Conservation (phyloP, 2,329 filamentous ascomycete species). For the Ceratocystis papillata region DNA sequence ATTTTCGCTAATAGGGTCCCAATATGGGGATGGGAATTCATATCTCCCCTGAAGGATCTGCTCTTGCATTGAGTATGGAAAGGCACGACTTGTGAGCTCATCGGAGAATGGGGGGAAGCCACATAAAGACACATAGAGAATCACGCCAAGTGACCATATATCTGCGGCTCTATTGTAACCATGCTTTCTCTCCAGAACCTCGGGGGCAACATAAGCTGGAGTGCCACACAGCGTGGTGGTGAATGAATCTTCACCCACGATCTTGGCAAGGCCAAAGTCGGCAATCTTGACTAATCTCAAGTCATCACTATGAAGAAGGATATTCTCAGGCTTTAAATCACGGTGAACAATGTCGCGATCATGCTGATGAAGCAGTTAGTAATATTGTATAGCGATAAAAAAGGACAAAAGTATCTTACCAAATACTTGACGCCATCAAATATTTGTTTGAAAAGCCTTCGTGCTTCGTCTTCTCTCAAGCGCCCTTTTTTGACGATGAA, state of each 20-base stretch:
- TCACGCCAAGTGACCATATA: constrained; percentile 93
- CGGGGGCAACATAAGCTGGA: constrained; percentile 93
- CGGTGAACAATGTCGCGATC: constrained; percentile 95
- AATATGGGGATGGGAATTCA: constrained; percentile 93
- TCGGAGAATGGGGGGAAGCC: constrained; percentile 96
- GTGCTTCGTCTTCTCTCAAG: constrained; percentile 69
- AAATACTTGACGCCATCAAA: constrained; percentile 93
- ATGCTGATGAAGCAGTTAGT: constrained; percentile 47
- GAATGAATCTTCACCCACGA: constrained; percentile 96
- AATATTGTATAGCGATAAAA: too few relatives aligned
- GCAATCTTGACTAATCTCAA: constrained; percentile 79
- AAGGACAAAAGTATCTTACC: constrained; percentile 42
- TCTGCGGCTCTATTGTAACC: constrained; percentile 92
- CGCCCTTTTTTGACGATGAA: constrained; percentile 86
- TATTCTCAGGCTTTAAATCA: constrained; percentile 97
- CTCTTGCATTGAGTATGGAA: constrained; percentile 75
- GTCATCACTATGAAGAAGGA: constrained; percentile 65
- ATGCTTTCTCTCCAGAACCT: constrained; percentile 68
- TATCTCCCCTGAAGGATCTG: constrained; percentile 85
- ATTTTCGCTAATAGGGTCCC: constrained; percentile 76
- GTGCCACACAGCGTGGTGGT: constrained; percentile 94
- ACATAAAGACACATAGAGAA: constrained; percentile 92
- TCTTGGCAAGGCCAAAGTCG: constrained; percentile 95
- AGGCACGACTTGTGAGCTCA: constrained; percentile 67
- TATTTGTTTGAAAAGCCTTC: constrained; percentile 79